A percentile compares a stretch with the other conserved stretches of the same genome.
phyloP scores from a whole-genome alignment of 2,329 filamentous ascomycete genomes.

The Aureobasidium sp. region DNA sequence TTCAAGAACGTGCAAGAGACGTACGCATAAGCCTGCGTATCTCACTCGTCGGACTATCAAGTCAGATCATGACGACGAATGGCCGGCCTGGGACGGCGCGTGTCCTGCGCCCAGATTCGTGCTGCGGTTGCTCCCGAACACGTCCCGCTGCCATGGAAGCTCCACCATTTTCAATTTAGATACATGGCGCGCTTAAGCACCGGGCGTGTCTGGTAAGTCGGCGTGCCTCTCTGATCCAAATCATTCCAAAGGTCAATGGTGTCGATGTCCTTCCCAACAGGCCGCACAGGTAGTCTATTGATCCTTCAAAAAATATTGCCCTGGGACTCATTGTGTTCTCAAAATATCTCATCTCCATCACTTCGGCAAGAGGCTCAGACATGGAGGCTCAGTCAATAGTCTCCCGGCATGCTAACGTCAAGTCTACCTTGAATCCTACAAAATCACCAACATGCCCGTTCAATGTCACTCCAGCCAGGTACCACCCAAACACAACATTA shows the following conservation, averaged over 20 bases:
- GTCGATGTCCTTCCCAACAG: conserved; percentile 5
- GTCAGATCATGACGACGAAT: conserved; percentile 16
- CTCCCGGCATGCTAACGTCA: conserved; percentile 6
- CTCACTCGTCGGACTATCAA: conserved; percentile 3
- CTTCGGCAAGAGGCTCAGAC: conserved; percentile 15
- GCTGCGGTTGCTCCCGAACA: conserved; percentile 12
- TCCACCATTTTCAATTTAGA: conserved; percentile 14
- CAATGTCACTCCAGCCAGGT: conserved; percentile 9
- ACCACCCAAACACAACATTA: neutral
- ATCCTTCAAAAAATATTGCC: conserved; percentile 14
- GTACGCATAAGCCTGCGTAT: conserved; percentile 7
- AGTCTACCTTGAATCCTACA: conserved; percentile 13
- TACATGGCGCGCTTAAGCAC: conserved; percentile 15
- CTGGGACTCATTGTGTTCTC: conserved; percentile 8
- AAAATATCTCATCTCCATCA: conserved; percentile 16
- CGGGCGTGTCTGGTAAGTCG: conserved; percentile 10
- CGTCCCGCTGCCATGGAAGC: conserved; percentile 7
- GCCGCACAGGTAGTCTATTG: conserved; percentile 11
- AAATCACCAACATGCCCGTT: conserved; percentile 7
- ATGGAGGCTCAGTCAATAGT: conserved; percentile 12
- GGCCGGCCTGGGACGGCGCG: conserved; percentile 11
- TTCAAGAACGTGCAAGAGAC: neutral
- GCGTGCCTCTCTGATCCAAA: conserved; percentile 6
- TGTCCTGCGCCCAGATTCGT: conserved; percentile 4
- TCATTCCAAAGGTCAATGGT: neutral